A percentile compares a stretch with the other conserved stretches of the same genome.
Conservation (phyloP, 2,329 filamentous ascomycete species). For the Aspergillus sp. region DNA sequence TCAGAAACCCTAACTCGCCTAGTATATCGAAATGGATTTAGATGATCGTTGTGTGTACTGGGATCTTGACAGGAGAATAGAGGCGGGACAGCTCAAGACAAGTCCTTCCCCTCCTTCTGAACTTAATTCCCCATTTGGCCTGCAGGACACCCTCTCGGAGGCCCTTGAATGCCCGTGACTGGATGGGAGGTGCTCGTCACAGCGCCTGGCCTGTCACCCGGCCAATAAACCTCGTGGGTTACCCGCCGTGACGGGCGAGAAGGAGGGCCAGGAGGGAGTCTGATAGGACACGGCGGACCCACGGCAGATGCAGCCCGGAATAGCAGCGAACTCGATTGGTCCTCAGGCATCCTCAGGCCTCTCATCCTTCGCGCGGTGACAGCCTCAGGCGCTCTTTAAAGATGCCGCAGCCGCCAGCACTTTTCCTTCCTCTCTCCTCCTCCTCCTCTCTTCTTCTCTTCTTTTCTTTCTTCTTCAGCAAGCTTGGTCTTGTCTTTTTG, state of each 20-base stretch:
- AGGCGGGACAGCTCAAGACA: too few species aligned
- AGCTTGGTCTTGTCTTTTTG: conserved; percentile 46
- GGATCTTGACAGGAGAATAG: too few species aligned
- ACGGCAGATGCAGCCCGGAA: conserved; percentile 3
- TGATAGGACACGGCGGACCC: not conserved
- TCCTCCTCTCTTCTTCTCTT: conserved; percentile 19
- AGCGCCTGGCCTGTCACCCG: conserved; percentile 17
- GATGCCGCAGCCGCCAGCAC: conserved; percentile 18
- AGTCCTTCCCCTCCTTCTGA: not conserved
- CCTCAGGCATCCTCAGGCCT: not conserved
- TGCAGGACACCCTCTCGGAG: not conserved
- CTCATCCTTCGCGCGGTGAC: not conserved
- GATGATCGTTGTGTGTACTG: not conserved
- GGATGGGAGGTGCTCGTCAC: conserved; percentile 9
- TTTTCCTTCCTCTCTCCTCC: conserved; percentile 12
- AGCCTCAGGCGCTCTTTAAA: conserved; percentile 13
- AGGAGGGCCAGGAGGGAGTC: not conserved
- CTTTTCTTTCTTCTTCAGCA: conserved; percentile 61
- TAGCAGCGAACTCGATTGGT: conserved; percentile 3
- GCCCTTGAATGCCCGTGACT: not conserved
- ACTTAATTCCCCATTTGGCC: conserved; percentile 1
- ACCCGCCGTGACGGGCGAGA: conserved; percentile 10
- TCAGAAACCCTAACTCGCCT: too few species aligned
- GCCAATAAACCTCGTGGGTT: conserved; percentile 7
- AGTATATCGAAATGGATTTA: not conserved